These are phyloP conservation scores for Penicillium steckii DNA, from an alignment of 495 filamentous ascomycete genomes.

Conservation along the genomic window DNA sequence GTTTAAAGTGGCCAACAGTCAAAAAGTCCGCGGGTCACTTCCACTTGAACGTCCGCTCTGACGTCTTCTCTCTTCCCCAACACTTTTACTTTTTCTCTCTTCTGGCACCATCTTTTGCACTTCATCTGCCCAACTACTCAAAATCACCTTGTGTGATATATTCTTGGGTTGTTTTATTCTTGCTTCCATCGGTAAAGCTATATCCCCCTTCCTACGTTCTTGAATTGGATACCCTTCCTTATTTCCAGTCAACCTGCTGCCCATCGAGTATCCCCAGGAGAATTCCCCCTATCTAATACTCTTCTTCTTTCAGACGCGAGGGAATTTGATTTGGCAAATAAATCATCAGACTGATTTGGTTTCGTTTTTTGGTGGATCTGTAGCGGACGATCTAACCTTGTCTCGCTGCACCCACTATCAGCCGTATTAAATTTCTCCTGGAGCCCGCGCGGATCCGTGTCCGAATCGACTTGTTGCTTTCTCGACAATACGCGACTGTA, in stretches of 20 bases:
- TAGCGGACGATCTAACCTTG: neutral
- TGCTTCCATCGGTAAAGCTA: neutral
- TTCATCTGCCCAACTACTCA: neutral
- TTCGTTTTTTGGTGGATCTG: too few species aligned
- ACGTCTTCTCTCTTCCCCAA: neutral
- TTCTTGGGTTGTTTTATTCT: neutral
- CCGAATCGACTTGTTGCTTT: neutral
- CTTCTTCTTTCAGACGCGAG: too few species aligned
- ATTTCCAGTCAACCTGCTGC: too few species aligned
- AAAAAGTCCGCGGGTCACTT: neutral
- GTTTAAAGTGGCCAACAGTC: neutral
- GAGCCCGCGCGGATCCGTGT: neutral
- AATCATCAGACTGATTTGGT: too few species aligned
- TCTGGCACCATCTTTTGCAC: slow-evolving; percentile 3
- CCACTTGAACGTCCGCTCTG: neutral
- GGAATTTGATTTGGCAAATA: too few species aligned
- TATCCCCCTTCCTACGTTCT: neutral
- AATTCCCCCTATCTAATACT: too few species aligned
- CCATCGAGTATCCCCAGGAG: too few species aligned
- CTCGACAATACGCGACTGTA: neutral
- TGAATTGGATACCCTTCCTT: neutral
- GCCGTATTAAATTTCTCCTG: slow-evolving; percentile 9
- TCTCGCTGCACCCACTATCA: slow-evolving; percentile 2
- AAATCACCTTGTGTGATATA: neutral
- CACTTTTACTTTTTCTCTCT: slow-evolving; percentile 1